These are phyloP conservation scores for Colletotrichum higginsianum DNA, from an alignment of 2,329 filamentous ascomycete species.

Conservation along the genomic window DNA sequence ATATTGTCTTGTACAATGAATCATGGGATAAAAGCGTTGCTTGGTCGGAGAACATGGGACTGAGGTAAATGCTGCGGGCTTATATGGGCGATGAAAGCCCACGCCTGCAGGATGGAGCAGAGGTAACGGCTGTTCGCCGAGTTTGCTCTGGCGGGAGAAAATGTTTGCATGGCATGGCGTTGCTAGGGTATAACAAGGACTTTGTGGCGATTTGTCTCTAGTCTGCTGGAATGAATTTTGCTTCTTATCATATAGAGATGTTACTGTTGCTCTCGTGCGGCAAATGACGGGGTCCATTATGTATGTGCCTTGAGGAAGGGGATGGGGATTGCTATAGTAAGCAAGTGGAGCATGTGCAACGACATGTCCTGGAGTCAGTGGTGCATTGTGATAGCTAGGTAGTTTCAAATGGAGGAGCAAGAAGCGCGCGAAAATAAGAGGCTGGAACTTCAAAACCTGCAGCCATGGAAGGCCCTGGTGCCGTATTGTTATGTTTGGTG, in stretches of 20 bases:
- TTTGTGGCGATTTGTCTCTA: conserved; percentile 23
- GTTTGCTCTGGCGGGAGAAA: conserved; percentile 25
- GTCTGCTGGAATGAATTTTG: conserved; percentile 16
- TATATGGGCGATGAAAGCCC: conserved; percentile 5
- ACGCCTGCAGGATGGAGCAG: not conserved
- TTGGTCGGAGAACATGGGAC: conserved; percentile 29
- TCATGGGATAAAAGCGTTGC: conserved; percentile 37
- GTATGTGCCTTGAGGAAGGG: not conserved
- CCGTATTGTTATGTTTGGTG: no score
- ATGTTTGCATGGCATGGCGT: conserved; percentile 43
- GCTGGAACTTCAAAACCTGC: not conserved
- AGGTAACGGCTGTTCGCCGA: conserved; percentile 7
- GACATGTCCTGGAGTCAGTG: not conserved
- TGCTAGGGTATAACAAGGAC: conserved; percentile 39
- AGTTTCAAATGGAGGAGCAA: no score
- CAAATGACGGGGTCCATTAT: not conserved
- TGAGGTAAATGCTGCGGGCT: conserved; percentile 19
- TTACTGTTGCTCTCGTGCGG: not conserved
- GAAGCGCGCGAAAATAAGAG: not conserved
- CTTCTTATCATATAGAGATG: conserved; percentile 7
- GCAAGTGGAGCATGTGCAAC: conserved; percentile 14
- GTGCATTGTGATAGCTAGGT: no score
- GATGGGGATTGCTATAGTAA: conserved; percentile 2
- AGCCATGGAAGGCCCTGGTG: no score
- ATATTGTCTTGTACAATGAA: conserved; percentile 35